Conservation (phyloP, 352 stramenopile species). For the Pythium sukuiense region DNA sequence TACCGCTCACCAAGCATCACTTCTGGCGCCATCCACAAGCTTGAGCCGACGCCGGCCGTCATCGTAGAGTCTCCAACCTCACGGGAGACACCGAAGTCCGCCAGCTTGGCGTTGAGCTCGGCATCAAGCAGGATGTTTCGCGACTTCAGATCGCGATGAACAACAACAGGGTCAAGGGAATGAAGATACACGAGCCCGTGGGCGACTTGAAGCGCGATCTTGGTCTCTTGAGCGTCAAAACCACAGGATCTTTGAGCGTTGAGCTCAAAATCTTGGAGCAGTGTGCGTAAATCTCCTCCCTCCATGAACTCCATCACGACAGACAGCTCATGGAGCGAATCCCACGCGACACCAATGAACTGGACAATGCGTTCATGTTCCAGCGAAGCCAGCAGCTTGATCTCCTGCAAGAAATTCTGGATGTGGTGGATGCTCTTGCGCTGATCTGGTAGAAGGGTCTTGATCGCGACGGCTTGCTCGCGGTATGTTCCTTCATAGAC, state of each 20-base stretch:
- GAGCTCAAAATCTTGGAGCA: constrained; percentile 2
- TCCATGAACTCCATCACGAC: constrained; percentile 33
- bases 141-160: constrained; percentile 20
- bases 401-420: constrained; percentile 48
- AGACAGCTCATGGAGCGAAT: constrained; percentile 28
- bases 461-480: constrained; percentile 51
- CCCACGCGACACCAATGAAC: constrained; percentile 73
- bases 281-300: constrained; percentile 15
- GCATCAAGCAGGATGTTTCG: constrained; percentile 18
- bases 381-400: constrained; percentile 55
- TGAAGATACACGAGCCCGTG: constrained; percentile 18
- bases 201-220: constrained; percentile 21
- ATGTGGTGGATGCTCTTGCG: constrained; percentile 54
- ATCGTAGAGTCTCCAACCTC: constrained; percentile 17
- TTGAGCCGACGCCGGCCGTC: constrained; percentile 16
- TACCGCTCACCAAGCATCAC: constrained; percentile 30
- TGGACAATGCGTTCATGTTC: constrained; percentile 62
- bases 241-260: neutral
- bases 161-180: constrained; percentile 1
- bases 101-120: constrained; percentile 17
- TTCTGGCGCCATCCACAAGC: constrained; percentile 35
- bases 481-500: constrained; percentile 53
- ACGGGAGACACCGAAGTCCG: constrained; percentile 20
- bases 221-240: constrained; percentile 12
- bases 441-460: constrained; percentile 51